phyloP scores from a whole-genome alignment of 805 yeast genomes.

The Diddensiella santjacobensis region DNA sequence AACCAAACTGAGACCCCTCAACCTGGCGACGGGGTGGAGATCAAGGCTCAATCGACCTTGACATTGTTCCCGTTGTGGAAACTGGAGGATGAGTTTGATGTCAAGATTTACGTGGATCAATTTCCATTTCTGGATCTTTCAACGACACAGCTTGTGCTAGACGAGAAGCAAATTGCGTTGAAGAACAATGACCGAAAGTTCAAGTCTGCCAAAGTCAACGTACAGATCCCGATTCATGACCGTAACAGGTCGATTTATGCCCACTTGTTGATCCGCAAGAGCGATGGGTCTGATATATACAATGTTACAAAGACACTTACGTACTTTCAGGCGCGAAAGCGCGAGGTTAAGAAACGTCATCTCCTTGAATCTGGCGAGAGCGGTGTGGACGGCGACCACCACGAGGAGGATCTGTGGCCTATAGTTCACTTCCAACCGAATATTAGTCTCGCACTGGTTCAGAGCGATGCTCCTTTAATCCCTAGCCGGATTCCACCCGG shows the following conservation, averaged over 20 bases:
- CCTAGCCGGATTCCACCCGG: conserved; percentile 27
- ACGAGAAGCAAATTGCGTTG: neutral
- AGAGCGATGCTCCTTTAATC: conserved; percentile 21
- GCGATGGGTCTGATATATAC: conserved; percentile 21
- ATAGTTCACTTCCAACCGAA: conserved; percentile 40
- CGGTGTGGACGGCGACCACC: conserved; percentile 18
- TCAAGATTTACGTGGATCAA: neutral
- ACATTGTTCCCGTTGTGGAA: conserved; percentile 6
- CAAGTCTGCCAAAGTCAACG: neutral
- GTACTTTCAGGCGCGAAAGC: conserved; percentile 31
- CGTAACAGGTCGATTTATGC: conserved; percentile 35
- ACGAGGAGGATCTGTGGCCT: conserved; percentile 19
- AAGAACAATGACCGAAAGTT: neutral
- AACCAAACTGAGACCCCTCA: neutral
- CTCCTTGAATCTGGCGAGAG: conserved; percentile 22
- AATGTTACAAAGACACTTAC: conserved; percentile 26
- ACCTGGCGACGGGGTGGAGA: neutral
- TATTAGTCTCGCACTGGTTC: conserved; percentile 31
- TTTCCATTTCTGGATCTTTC: neutral
- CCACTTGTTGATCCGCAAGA: conserved; percentile 25
- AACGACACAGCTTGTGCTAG: neutral
- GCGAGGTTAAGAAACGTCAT: conserved; percentile 28
- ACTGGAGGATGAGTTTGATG: conserved; percentile 1
- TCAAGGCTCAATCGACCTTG: neutral
- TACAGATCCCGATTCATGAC: neutral